Evolutionary conservation across 2,329 filamentous ascomycete genomes (phyloP).

Genomic region (Aspergillus costaricaensis): DNA sequence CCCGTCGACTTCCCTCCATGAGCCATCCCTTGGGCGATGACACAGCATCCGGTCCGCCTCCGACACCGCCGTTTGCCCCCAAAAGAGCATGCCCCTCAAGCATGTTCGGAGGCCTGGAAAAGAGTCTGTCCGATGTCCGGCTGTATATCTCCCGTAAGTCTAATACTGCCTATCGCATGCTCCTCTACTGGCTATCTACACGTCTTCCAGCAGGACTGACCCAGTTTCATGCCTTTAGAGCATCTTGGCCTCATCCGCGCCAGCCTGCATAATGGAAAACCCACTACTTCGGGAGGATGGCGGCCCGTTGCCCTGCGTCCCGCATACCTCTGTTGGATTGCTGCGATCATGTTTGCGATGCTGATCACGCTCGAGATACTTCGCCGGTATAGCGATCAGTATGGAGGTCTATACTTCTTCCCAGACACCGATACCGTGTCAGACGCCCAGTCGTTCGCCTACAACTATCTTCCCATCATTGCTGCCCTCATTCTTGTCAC

Average conservation of each 20-base stretch:
- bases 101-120: conserved; percentile 19
- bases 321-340: conserved; percentile 28
- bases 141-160: conserved; percentile 16
- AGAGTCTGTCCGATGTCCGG: conserved; percentile 19
- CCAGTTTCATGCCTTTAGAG: conserved; percentile 5
- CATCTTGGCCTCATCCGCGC: conserved; percentile 12
- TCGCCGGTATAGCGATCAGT: conserved; percentile 31
- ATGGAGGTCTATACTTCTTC: conserved; percentile 34
- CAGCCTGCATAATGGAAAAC: conserved; percentile 12
- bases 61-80: conserved; percentile 10
- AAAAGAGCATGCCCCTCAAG: conserved; percentile 20
- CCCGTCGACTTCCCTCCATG: conserved; percentile 1
- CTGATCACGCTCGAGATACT: conserved; percentile 31
- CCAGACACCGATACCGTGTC: conserved; percentile 32
- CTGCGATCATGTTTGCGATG: conserved; percentile 27
- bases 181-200: background rate
- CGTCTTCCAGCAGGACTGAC: background rate
- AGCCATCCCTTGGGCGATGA: conserved; percentile 6
- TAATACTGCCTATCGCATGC: background rate
- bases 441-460: conserved; percentile 32
- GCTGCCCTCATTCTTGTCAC: conserved; percentile 49
- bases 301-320: conserved; percentile 37
- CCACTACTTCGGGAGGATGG: conserved; percentile 25
- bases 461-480: conserved; percentile 47
- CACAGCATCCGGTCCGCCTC: background rate